These are phyloP conservation scores for Neurospora cerealis DNA, from an alignment of 495 filamentous ascomycete species.

Conservation along the genomic window DNA sequence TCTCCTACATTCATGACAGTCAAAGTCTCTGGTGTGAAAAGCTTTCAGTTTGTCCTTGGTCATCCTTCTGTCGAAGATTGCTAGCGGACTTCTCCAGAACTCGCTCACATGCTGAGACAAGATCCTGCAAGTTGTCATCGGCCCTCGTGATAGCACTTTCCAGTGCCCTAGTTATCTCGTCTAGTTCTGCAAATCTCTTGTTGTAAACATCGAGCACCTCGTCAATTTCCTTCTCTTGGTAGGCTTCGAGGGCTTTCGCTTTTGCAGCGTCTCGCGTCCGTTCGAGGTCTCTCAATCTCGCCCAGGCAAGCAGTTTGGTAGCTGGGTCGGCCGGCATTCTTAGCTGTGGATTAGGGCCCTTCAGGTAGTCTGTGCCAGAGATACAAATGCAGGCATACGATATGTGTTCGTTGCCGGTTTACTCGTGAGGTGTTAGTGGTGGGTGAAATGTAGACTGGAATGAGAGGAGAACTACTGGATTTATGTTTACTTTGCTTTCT, in stretches of 20 bases:
- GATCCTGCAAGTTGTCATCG: background rate
- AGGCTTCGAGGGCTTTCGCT: background rate
- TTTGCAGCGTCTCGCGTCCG: background rate
- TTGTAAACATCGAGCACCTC: background rate
- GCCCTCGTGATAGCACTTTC: background rate
- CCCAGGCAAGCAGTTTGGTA: background rate
- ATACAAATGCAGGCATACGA: background rate
- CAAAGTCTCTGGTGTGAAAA: background rate
- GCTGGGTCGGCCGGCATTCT: background rate
- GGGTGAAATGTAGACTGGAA: background rate
- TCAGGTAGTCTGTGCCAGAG: background rate
- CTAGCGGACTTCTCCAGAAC: background rate
- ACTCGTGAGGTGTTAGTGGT: background rate
- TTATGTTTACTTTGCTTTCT: background rate
- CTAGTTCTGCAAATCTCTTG: background rate
- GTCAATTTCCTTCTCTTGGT: background rate
- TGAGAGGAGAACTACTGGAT: background rate
- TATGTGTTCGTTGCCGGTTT: background rate
- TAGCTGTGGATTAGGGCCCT: background rate
- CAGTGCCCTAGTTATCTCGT: background rate
- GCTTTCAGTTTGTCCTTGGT: background rate
- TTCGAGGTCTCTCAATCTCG: background rate
- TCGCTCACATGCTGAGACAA: background rate
- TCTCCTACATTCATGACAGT: background rate
- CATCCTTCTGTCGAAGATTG: background rate